Base-by-base conservation (phyloP, 371 early-diverging fungal species). In the Neoconidiobolus thromboides region DNA sequence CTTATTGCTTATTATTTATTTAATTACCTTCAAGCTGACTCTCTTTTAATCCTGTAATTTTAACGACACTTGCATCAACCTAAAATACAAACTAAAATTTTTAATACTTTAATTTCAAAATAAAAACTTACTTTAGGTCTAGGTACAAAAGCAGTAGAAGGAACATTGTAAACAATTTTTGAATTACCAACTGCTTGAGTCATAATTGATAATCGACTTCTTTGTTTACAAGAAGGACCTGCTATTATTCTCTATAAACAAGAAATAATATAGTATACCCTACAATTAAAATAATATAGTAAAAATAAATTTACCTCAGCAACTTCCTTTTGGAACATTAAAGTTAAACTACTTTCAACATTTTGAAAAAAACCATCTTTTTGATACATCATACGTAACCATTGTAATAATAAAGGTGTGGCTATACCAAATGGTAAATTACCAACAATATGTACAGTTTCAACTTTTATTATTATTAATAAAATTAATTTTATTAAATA, bases 311-410 rank as follows among this genome's bases (percentile, higher is more conserved):
- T 64, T 73, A 80, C 79, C 64, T 81, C 71, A 9, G 79, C 89
- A 4, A 89, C 89, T 65, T 89, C 89, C 60, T 79, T 81, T 65
- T 89, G 89, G 70, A 89, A 89, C 88, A 88, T 89, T 38, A 89
- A 68, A 10, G 86, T 82, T 85, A 89, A 81, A 56, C 77, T 77
- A 2, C 77, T 73, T 14, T 70, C 64, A 0, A 64, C 38, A 26
- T 63, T 42, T n/a, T 69, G 68, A 63, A 89, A 89, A 10, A 87
- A 66, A 0, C 86, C 89, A 51, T 76, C 61, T 15, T 60, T 62
- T 1, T 64, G 63, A 0, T 76, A 72, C 62, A 79, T 68, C 69
- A 73, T 68, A 60, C 80, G 75, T 46, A 88, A 65, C 87, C 87
- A 88, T 67, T 84, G 84, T 46, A 84, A 58, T 37, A 89, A 66